Evolutionary conservation across 345 rosid genomes (phyloP).

Genomic region (Mangifera indica): DNA sequence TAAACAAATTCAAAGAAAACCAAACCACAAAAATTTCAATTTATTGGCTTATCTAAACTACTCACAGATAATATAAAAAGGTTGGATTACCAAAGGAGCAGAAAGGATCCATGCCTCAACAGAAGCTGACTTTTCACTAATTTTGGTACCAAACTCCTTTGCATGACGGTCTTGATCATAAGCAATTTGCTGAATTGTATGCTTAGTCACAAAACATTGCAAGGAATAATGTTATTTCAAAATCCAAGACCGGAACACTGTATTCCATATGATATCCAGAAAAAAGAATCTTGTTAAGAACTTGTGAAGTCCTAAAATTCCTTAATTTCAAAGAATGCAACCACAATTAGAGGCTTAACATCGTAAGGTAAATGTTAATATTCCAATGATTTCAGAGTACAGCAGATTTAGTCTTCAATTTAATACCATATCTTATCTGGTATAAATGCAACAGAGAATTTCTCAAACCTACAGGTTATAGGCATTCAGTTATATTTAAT

Average conservation of each 20-base stretch:
- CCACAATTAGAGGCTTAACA: not conserved
- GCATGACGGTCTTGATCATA: conserved; percentile 95
- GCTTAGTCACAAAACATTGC: conserved; percentile 25
- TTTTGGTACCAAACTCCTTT: conserved; percentile 89
- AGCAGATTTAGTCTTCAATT: not conserved
- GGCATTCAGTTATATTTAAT: not conserved
- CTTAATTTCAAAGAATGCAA: not conserved
- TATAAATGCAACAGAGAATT: not conserved
- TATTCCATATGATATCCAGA: not conserved
- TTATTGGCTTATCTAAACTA: not conserved
- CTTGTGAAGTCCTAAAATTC: not conserved
- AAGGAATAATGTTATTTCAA: conserved; percentile 6
- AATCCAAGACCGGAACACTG: not conserved
- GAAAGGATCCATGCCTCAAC: conserved; percentile 99
- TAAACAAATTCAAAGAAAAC: too few relatives aligned
- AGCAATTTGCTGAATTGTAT: conserved; percentile 87
- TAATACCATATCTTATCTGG: not conserved
- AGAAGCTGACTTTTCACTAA: conserved; percentile 87
- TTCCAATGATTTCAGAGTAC: not conserved
- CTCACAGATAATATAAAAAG: not conserved
- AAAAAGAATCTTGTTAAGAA: not conserved
- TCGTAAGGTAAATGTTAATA: not conserved
- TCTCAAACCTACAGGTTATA: conserved; percentile 1
- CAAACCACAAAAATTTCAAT: too few relatives aligned
- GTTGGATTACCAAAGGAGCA: conserved; percentile 88